Base-by-base conservation (phyloP, 768 basidiomycete species). In the Tylopilus plumbeoviolaceoides region DNA sequence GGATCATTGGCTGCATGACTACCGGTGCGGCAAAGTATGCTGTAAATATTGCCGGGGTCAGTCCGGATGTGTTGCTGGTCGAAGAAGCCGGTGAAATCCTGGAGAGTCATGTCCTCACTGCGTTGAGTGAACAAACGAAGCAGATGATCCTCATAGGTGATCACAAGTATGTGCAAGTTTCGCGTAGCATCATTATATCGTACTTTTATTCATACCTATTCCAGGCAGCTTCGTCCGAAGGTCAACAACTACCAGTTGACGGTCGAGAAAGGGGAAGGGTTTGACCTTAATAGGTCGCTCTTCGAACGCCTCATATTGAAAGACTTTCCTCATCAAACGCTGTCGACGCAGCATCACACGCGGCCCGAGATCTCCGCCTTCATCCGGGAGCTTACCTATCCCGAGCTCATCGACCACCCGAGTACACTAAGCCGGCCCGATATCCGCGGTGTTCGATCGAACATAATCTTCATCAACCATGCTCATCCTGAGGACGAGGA, bases 21-120 rank as follows among this genome's bases (percentile, higher is more conserved):
- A 86, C 85, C 0, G 84, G 75, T 2, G 85, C 85, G 0, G 85
- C 86, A 0, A 87, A 81, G 62, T 85, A 83, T 56, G 66, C 69
- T 0, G 66, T 71, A 4, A 70, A 70, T 31, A 76, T 88, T 21
- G 75, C 72, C 5, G 73, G 70, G 0, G 77, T 73, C 8, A 63
- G 68, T 4, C 81, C 83, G 0, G 71, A 76, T 12, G 75, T 87
- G 0, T 65, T 88, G 6, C 68, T 88, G 1, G 83, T 87, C 1
- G 86, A 88, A 62, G 86, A 88, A 65, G 86, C 86, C 0, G 86
- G 86, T 6, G 85, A 88, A 59, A 87, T 87, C 36, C 59, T 88
- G 14, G 84, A 87, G 63, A 82, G 81, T 51, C 86, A 88, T 57
- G 68, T 86, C 25, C 55, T 88, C 44, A 85, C 83, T 0, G 78